Evolutionary conservation across 306 rosid genomes (phyloP).

Genomic region (Rubus idaeus): DNA sequence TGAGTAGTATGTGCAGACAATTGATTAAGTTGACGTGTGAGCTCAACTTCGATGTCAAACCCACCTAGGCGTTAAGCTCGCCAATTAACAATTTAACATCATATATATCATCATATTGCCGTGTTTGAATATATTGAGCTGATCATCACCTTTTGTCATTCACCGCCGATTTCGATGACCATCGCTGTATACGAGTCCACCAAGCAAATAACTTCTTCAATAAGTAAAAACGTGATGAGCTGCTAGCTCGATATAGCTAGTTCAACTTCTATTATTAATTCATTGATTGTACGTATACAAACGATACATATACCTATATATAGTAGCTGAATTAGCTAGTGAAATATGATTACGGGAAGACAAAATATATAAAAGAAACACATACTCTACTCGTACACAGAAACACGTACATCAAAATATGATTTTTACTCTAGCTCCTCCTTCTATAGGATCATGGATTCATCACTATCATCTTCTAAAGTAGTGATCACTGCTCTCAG

Average conservation of each 20-base stretch:
- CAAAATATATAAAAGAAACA: neutral
- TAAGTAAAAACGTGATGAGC: neutral
- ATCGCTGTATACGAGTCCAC: neutral
- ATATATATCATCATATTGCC: neutral
- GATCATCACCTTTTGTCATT: neutral
- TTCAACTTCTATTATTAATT: too few relatives aligned
- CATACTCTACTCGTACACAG: neutral
- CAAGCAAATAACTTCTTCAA: too few relatives aligned
- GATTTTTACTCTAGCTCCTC: neutral
- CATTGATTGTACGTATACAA: neutral
- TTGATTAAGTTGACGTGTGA: too few relatives aligned
- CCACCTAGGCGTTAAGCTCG: neutral
- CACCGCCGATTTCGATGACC: slow-evolving; percentile 12
- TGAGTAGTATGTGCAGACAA: too few relatives aligned
- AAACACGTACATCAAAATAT: too few relatives aligned
- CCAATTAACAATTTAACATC: neutral
- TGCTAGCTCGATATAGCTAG: neutral
- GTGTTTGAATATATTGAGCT: neutral
- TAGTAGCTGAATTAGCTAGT: neutral
- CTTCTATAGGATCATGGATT: neutral
- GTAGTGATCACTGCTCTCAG: slow-evolving; percentile 10
- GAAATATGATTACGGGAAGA: neutral
- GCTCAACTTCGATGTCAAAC: too few relatives aligned
- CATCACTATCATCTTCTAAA: neutral
- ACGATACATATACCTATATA: neutral